Percentiles rank a stretch among this genome's conserved stretches.
These are phyloP conservation scores for Metschnikowia sp. DNA, from an alignment of 805 yeast species.

Conservation along the genomic window DNA sequence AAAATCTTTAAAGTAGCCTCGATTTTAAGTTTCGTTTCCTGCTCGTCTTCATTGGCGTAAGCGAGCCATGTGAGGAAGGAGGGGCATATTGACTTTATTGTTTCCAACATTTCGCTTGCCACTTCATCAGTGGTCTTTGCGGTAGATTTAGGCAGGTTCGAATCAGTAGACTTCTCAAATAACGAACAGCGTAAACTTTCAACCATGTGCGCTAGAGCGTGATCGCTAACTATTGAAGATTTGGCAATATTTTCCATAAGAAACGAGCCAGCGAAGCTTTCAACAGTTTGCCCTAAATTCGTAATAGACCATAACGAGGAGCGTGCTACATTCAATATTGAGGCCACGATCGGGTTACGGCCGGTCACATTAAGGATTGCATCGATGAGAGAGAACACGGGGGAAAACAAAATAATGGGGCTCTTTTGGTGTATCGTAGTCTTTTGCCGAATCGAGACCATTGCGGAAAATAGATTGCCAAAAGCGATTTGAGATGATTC, in stretches of 20 bases:
- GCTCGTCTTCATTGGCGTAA: constrained; percentile 16
- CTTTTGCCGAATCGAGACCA: too few relatives aligned
- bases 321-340: constrained; percentile 7
- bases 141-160: not conserved
- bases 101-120: not conserved
- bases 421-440: not conserved
- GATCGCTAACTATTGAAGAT: constrained; percentile 10
- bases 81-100: too few relatives aligned
- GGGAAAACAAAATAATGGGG: constrained; percentile 11
- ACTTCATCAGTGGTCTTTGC: not conserved
- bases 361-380: constrained; percentile 17
- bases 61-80: constrained; percentile 3
- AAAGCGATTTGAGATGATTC: too few relatives aligned
- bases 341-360: constrained; percentile 18
- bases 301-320: constrained; percentile 2
- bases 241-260: constrained; percentile 1
- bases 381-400: constrained; percentile 19
- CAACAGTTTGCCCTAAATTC: constrained; percentile 5
- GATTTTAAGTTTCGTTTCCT: constrained; percentile 17
- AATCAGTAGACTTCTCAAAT: constrained; percentile 9
- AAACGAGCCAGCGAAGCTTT: constrained; percentile 4
- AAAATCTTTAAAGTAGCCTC: constrained; percentile 15
- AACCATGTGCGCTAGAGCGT: constrained; percentile 15
- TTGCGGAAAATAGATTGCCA: not conserved
- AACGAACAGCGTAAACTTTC: constrained; percentile 13